phyloP scores from a whole-genome alignment of 257 asterid species.

The Catharanthus roseus region DNA sequence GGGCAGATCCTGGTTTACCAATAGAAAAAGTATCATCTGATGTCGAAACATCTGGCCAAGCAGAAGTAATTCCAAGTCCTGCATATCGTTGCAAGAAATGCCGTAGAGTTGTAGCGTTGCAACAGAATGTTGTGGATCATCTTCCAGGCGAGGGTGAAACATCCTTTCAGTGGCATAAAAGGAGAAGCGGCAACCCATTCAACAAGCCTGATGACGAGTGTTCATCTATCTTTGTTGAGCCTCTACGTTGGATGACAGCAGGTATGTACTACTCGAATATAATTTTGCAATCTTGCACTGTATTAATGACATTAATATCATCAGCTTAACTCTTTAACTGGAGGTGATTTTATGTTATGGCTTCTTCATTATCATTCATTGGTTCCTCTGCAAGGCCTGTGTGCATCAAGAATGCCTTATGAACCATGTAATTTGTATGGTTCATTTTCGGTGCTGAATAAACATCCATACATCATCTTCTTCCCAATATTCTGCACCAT shows the following conservation, averaged over 20 bases:
- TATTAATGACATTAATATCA: background rate
- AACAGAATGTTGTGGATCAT: slow-evolving; percentile 73
- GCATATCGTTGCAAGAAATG: slow-evolving; percentile 94
- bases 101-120: slow-evolving; percentile 77
- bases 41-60: slow-evolving; percentile 31
- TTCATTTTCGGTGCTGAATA: slow-evolving; percentile 7
- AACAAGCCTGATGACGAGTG: slow-evolving; percentile 59
- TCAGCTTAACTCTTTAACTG: background rate
- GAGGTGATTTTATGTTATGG: background rate
- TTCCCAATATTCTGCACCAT: background rate
- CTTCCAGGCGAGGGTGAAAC: slow-evolving; percentile 93
- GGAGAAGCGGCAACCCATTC: slow-evolving; percentile 71
- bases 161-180: slow-evolving; percentile 77
- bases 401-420: background rate
- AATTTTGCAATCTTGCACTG: background rate
- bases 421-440: no score
- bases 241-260: slow-evolving; percentile 91
- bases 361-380: background rate
- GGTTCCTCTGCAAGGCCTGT: background rate
- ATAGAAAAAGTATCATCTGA: slow-evolving; percentile 36
- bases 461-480: background rate
- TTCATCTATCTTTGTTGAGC: slow-evolving; percentile 90
- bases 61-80: slow-evolving; percentile 32
- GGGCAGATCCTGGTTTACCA: slow-evolving; percentile 77
- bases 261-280: slow-evolving; percentile 32